Evolutionary conservation across 139 green algal genomes (phyloP), one percentile per base, ranked within the genome.

Genomic region (Microglena sp.): DNA sequence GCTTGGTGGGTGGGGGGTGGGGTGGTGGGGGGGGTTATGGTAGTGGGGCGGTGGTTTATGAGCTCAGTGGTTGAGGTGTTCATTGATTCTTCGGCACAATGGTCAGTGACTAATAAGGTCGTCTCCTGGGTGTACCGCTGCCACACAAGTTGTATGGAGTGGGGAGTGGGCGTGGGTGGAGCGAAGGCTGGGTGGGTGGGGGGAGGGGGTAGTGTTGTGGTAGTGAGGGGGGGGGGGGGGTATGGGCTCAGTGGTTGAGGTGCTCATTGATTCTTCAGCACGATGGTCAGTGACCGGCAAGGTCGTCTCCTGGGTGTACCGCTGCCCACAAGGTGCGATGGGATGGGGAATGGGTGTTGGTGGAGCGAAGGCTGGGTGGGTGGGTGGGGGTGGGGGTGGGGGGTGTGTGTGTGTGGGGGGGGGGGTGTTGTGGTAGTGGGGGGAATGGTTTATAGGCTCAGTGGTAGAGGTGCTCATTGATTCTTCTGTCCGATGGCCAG

Each of bases 361-460:
- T n/a, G n/a, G n/a, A n/a, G n/a, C n/a, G n/a, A n/a, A n/a, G n/a
- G n/a, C n/a, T n/a, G n/a, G n/a, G n/a, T n/a, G n/a, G n/a, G n/a
- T n/a, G 15, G 18, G 32, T 60, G 50, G 77, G 87, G 83, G 79
- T 90, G 61, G 72, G 88, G 54, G 46, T 94, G 30, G 63, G 87
- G 24, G 78, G 80, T 0, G 53, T 66, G 69, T 70, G 70, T 11
- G 84, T n/a, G n/a, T n/a, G n/a, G n/a, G n/a, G n/a, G n/a, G n/a
- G n/a, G n/a, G n/a, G n/a, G n/a, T n/a, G n/a, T n/a, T n/a, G n/a
- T n/a, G n/a, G n/a, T n/a, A n/a, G n/a, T n/a, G n/a, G n/a, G n/a
- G n/a, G n/a, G n/a, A n/a, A n/a, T n/a, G 80, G 0, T 80, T 93
- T 40, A 70, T 95, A 82, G 89, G 89, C 2, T 72, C 60, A 50